Percentiles rank a stretch among this genome's conserved stretches.
These are phyloP conservation scores for Chaetomidium leptoderma DNA, from an alignment of 495 filamentous ascomycete species.

Conservation along the genomic window DNA sequence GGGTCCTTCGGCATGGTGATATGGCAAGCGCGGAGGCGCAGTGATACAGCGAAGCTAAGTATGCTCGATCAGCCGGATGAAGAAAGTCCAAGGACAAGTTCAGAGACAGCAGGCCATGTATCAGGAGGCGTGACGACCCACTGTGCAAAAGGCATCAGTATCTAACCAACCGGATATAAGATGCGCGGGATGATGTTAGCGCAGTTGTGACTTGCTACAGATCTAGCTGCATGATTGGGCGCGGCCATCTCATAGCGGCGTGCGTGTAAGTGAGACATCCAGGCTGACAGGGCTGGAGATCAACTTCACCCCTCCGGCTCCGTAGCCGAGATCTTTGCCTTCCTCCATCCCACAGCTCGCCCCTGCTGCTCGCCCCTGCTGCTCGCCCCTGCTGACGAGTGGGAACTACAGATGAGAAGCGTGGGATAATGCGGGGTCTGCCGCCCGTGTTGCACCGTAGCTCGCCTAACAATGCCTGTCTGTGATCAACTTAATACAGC, in stretches of 20 bases:
- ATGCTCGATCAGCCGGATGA: background rate
- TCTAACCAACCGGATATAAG: constrained; percentile 1
- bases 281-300: too few species aligned
- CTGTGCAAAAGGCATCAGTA: background rate
- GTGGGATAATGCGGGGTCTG: too few species aligned
- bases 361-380: too few species aligned
- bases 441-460: too few species aligned
- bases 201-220: background rate
- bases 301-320: too few species aligned
- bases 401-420: too few species aligned
- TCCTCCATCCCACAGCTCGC: too few species aligned
- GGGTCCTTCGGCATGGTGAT: background rate
- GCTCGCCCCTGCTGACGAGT: too few species aligned
- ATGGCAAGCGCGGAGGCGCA: background rate
- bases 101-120: background rate
- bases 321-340: too few species aligned
- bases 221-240: background rate
- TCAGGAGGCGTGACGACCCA: background rate
- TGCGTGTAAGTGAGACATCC: too few species aligned
- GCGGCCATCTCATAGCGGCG: background rate
- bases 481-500: too few species aligned
- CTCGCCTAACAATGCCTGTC: too few species aligned
- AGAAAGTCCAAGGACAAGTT: background rate
- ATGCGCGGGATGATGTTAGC: background rate
- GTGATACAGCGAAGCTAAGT: background rate